Base-by-base conservation (phyloP, 2,329 filamentous ascomycete genomes). In the Mycosphaerella arachidis region DNA sequence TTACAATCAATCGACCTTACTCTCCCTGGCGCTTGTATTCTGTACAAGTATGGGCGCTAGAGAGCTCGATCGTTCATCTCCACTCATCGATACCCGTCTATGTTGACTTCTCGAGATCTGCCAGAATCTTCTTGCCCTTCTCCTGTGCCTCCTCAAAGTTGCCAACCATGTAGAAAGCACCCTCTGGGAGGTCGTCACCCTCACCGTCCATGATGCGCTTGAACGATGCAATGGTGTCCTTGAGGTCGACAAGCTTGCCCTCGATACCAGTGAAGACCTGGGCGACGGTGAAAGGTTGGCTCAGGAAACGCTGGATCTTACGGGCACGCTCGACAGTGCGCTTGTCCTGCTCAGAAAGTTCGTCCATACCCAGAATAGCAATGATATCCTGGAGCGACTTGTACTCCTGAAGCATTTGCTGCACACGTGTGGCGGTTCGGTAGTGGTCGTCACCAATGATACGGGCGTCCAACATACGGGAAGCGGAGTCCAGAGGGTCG, bases 331-430 rank as follows among this genome's bases (percentile, higher is more conserved):
- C 94, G 86, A 99, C 94, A 73, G 94, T 97, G 75, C 99, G 88
- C 89, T 99, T 97, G 82, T 99, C 94, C 74, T 90, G 90, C 86
- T 97, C 94, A 68, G 94, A 97, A 82, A 99, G 83, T 80, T 99
- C 94, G 81, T 99, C 94, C 94, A 99, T 97, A 89, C 93, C 93
- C 78, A 97, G 83, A 92, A 99, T 99, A 81, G 94, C 94, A 85
- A 75, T 75, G 88, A 99, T 99, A 85, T 99, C 94, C 85, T 99
- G 94, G 71, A 99, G 91, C 68, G 93, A 97, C 90, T 97, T 97
- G 90, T 99, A 99, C 86, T 97, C 94, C 84, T 99, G 94, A 78
- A 99, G 89, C 82, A 97, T 97, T 84, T 96, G 92, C 86, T 99
- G 94, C 76, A 99, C 94, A 73, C 88, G 88, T 79, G 90, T 90